phyloP scores from a whole-genome alignment of 1,284 basidiomycete genomes.

The Lentinula novae-zelandiae region DNA sequence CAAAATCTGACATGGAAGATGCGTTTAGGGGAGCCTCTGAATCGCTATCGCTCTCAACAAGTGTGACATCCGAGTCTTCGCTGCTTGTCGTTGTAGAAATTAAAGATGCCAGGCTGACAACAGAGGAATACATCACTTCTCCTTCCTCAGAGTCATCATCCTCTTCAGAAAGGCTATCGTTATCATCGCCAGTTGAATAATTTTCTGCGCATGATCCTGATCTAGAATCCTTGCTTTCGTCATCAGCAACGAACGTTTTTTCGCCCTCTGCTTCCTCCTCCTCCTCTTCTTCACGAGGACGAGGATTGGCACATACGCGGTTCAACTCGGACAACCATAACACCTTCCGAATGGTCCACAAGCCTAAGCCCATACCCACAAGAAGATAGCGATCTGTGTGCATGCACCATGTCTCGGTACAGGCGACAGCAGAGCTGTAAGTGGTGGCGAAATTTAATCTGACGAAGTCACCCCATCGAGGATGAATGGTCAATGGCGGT shows the following conservation, averaged over 20 bases:
- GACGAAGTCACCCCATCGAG: conserved; percentile 59
- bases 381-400: conserved; percentile 54
- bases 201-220: not conserved
- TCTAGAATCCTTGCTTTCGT: conserved; percentile 13
- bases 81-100: conserved; percentile 18
- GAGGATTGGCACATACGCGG: conserved; percentile 16
- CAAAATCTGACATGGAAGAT: not conserved
- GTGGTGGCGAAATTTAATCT: conserved; percentile 32
- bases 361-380: conserved; percentile 37
- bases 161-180: conserved; percentile 1
- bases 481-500: conserved; percentile 47
- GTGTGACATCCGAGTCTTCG: conserved; percentile 43
- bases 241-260: conserved; percentile 14
- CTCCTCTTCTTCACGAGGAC: conserved; percentile 8
- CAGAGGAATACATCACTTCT: conserved; percentile 10
- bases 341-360: conserved; percentile 64
- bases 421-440: not conserved
- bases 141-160: conserved; percentile 9
- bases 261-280: not conserved
- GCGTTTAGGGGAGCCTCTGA: not conserved
- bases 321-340: conserved; percentile 59
- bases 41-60: conserved; percentile 41
- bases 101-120: conserved; percentile 19
- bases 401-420: conserved; percentile 45
- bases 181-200: not conserved